Percentiles rank a stretch among this genome's conserved stretches.
These are phyloP conservation scores for Spathaspora sp. DNA, from an alignment of 1,139 yeast species.

Conservation along the genomic window DNA sequence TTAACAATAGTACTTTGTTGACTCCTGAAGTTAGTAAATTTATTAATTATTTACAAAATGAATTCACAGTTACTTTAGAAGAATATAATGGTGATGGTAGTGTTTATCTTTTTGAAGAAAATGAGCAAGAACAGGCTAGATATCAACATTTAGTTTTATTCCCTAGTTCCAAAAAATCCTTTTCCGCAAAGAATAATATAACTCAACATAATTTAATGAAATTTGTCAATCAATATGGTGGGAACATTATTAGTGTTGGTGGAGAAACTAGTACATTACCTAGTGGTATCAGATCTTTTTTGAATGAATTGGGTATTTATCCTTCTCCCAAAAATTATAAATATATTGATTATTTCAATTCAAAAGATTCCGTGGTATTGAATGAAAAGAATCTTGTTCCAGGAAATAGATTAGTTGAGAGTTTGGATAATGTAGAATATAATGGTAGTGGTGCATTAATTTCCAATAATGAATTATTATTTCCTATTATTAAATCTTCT, in stretches of 20 bases:
- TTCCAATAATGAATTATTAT: conserved; percentile 54
- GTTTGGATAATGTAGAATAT: conserved; percentile 22
- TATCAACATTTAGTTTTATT: conserved; percentile 37
- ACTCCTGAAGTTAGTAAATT: conserved; percentile 21
- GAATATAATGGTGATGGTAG: conserved; percentile 29
- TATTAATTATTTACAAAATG: conserved; percentile 21
- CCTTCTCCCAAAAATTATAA: conserved; percentile 78
- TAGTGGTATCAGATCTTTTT: conserved; percentile 64
- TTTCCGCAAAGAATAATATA: conserved; percentile 30
- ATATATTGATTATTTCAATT: conserved; percentile 64
- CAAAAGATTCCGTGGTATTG: conserved; percentile 28
- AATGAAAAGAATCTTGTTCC: conserved; percentile 24
- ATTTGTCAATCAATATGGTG: conserved; percentile 69
- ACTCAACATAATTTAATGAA: conserved; percentile 36
- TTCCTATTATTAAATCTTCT: conserved; percentile 73
- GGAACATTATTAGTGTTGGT: conserved; percentile 64
- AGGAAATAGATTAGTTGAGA: conserved; percentile 21
- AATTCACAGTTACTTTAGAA: conserved; percentile 24
- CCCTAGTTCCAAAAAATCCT: conserved; percentile 39
- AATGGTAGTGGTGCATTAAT: conserved; percentile 44
- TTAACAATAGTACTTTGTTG: conserved; percentile 18
- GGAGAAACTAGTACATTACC: conserved; percentile 42
- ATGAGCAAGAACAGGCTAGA: conserved; percentile 15
- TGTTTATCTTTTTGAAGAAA: conserved; percentile 25
- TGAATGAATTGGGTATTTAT: conserved; percentile 78